A percentile compares a stretch with the other conserved stretches of the same genome.
Conservation (phyloP, 495 filamentous ascomycete genomes). For the Coniosporium apollinis region DNA sequence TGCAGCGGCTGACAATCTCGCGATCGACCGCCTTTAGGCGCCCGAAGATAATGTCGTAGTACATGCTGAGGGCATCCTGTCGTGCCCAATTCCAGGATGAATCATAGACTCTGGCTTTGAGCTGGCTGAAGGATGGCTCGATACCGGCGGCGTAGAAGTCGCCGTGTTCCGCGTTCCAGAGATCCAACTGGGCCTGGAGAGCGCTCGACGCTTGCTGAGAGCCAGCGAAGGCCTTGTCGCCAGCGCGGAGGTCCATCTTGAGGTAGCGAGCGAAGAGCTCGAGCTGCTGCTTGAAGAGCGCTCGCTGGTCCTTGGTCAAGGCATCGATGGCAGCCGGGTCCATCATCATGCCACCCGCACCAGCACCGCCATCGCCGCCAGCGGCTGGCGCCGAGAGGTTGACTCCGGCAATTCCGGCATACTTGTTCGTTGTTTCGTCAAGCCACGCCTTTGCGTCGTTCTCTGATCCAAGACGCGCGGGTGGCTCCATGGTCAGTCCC, state of each 20-base stretch:
- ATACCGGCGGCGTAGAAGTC: constrained; percentile 93
- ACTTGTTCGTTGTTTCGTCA: constrained; percentile 75
- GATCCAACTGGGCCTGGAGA: constrained; percentile 79
- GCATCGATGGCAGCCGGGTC: constrained; percentile 94
- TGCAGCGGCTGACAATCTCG: constrained; percentile 96
- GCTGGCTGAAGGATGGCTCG: constrained; percentile 76
- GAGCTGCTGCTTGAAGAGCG: constrained; percentile 92
- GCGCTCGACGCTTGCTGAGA: constrained; percentile 71
- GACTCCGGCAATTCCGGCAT: constrained; percentile 71
- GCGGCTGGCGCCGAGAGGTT: constrained; percentile 61
- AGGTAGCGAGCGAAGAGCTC: constrained; percentile 90
- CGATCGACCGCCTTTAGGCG: constrained; percentile 83
- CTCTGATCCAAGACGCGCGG: constrained; percentile 74
- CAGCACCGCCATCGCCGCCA: constrained; percentile 55
- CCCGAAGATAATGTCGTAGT: constrained; percentile 97
- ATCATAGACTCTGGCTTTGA: constrained; percentile 94
- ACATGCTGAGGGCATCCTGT: constrained; percentile 95
- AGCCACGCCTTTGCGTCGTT: constrained; percentile 82
- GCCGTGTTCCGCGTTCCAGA: constrained; percentile 90
- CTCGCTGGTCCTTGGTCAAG: constrained; percentile 85
- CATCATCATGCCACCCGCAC: constrained; percentile 90
- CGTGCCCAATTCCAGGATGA: constrained; percentile 99
- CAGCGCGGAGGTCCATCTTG: constrained; percentile 88
- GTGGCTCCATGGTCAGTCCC: constrained; percentile 82
- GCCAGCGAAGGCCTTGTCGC: constrained; percentile 78